A percentile compares a stretch with the other conserved stretches of the same genome.
Conservation (phyloP, 176 grass and related monocot genomes). For the Oropetium thomaeum region DNA sequence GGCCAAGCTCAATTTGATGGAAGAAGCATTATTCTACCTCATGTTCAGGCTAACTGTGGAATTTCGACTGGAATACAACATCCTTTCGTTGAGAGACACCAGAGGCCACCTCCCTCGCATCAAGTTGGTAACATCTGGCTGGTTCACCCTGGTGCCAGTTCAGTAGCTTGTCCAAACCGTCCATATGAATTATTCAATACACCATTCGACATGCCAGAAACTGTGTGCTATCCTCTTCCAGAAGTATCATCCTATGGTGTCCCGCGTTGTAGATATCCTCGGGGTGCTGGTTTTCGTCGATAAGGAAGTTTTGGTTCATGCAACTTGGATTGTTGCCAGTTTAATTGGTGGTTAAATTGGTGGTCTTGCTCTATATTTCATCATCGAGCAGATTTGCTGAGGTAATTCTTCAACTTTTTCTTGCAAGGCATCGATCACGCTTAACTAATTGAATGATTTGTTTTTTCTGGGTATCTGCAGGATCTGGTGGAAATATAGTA, state of each 20-base stretch:
- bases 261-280: conserved; percentile 18
- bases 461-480: not conserved
- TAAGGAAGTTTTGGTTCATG: conserved; percentile 17
- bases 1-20: conserved; percentile 19
- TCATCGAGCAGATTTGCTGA: not conserved
- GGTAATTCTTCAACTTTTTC: not conserved
- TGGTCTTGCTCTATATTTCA: not conserved
- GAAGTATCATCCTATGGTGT: conserved; percentile 1
- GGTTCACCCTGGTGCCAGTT: not conserved
- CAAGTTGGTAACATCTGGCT: conserved; percentile 28
- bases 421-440: not conserved
- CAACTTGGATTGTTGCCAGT: not conserved
- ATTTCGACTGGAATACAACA: conserved; percentile 11
- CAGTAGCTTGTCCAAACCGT: conserved; percentile 3
- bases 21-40: not conserved
- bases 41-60: not conserved
- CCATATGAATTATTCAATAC: not conserved
- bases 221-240: not conserved
- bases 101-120: not conserved
- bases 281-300: conserved; percentile 10
- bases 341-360: not conserved
- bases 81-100: not conserved
- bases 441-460: not conserved
- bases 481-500: not conserved
- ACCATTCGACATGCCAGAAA: not conserved